Percentiles rank a stretch among this genome's conserved stretches.
Evolutionary conservation across 1,284 basidiomycete species (phyloP).

Genomic region (Trichosporon sp.): DNA sequence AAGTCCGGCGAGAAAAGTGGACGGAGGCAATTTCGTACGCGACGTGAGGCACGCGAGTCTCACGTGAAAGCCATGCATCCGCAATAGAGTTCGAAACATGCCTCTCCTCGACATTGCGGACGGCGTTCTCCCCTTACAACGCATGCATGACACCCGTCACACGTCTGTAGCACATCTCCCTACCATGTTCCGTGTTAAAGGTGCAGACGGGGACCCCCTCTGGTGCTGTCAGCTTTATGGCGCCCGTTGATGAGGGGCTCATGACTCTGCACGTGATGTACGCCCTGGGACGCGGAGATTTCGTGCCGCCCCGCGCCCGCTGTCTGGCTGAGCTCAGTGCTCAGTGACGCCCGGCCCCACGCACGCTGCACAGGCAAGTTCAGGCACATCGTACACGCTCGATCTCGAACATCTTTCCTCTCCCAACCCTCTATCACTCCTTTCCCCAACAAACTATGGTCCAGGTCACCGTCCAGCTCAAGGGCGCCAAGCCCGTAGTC

Average conservation of each 20-base stretch:
- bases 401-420: not conserved
- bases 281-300: not conserved
- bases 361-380: not conserved
- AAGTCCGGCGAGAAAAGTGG: not conserved
- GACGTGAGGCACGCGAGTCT: not conserved
- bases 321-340: not conserved
- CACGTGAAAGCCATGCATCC: not conserved
- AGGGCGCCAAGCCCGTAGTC: constrained; percentile 57
- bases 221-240: not conserved
- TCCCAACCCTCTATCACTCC: constrained; percentile 3
- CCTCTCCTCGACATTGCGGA: not conserved
- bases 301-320: constrained; percentile 1
- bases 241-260: not conserved
- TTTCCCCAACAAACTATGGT: constrained; percentile 55
- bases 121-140: no score
- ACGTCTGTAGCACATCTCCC: no score
- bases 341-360: not conserved
- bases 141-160: no score
- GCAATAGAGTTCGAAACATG: not conserved
- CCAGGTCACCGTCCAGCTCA: constrained; percentile 55
- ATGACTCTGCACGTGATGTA: not conserved
- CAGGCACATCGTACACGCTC: not conserved
- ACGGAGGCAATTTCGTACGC: constrained; percentile 11
- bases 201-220: no score
- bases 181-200: no score